Conservation (phyloP, 805 yeast genomes). For the Jamesozyma rosinii region DNA sequence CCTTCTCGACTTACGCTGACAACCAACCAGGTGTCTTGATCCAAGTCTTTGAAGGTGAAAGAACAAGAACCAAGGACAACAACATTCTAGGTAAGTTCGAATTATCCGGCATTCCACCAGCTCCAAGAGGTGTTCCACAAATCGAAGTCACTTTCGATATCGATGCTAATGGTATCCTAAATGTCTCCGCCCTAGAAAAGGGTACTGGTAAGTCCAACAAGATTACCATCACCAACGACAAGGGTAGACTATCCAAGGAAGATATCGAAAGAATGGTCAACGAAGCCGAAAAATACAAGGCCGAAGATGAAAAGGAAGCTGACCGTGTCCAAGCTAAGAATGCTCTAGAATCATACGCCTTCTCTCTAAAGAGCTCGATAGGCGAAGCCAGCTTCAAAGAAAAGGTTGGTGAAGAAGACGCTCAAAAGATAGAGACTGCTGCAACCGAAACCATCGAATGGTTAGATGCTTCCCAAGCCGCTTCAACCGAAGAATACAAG, state of each 20-base stretch:
- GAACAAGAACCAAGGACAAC: slow-evolving; percentile 92
- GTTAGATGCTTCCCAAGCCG: slow-evolving; percentile 91
- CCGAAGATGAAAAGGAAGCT: slow-evolving; percentile 93
- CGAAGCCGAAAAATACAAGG: slow-evolving; percentile 96
- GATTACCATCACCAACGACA: slow-evolving; percentile 96
- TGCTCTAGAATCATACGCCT: slow-evolving; percentile 89
- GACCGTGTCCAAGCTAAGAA: slow-evolving; percentile 88
- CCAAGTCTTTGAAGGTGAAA: slow-evolving; percentile 97
- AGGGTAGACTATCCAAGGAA: slow-evolving; percentile 96
- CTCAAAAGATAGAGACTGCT: slow-evolving; percentile 62
- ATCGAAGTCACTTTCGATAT: slow-evolving; percentile 94
- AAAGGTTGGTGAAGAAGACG: slow-evolving; percentile 63
- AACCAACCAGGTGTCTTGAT: slow-evolving; percentile 98
- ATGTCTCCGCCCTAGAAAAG: slow-evolving; percentile 93
- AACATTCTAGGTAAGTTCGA: slow-evolving; percentile 95
- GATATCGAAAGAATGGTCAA: slow-evolving; percentile 96
- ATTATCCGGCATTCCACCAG: slow-evolving; percentile 93
- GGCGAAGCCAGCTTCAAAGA: slow-evolving; percentile 70
- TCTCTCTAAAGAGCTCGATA: slow-evolving; percentile 79
- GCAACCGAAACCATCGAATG: slow-evolving; percentile 79
- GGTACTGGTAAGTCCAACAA: slow-evolving; percentile 97
- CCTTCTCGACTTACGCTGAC: slow-evolving; percentile 93
- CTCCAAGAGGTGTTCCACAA: slow-evolving; percentile 98
- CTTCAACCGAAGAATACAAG: slow-evolving; percentile 81
- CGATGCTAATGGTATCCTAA: slow-evolving; percentile 95